Evolutionary conservation across 2,329 filamentous ascomycete genomes (phyloP), one percentile per base, ranked within the genome.

Genomic region (Talaromyces sp.): DNA sequence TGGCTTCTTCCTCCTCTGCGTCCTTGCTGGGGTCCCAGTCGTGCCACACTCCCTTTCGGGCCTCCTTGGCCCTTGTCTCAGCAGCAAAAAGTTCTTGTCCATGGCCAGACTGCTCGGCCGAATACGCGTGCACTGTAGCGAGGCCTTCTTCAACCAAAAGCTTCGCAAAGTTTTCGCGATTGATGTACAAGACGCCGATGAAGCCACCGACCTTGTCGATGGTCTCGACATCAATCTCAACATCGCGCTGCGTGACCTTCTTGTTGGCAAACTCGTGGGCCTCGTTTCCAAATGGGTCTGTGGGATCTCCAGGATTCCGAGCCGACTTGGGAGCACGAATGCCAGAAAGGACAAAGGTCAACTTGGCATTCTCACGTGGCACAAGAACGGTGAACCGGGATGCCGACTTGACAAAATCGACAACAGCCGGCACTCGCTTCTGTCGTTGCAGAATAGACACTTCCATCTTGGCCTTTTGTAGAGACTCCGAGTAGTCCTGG

Each of bases 371-470:
- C 73, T 99, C 94, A 38, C 92, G 88, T 53, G 94, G 93, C 54
- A 99, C 86, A 10, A 99, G 81, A 38, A 99, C 83, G 27, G 91
- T 96, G 76, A 97, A 99, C 66, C 94, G 86, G 46, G 92, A 96
- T 31, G 90, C 94, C n/a, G 92, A 90, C 78, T 97, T 97, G 80
- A 96, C 94, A 74, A 95, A 99, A 75, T 99, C 94, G 48, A 99
- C 92, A 67, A 99, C 83, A 11, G 90, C 94, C 8, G 94, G 92
- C 3, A 97, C 88, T 75, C 90, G 93, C 81, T 91, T 93, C 75
- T 97, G 92, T 58, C 93, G 86, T 63, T 94, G 90, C 32, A 99
- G 83, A 24, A 91, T 88, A 11, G 90, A 89, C 41, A 96, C 83
- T 75, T 96, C 92, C 58, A 96, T 88, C 83, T 97, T 97, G 64